A percentile compares a stretch with the other conserved stretches of the same genome.
These are phyloP conservation scores for Oryza glumipatula DNA, from an alignment of 176 grass and related monocot genomes.

Conservation along the genomic window DNA sequence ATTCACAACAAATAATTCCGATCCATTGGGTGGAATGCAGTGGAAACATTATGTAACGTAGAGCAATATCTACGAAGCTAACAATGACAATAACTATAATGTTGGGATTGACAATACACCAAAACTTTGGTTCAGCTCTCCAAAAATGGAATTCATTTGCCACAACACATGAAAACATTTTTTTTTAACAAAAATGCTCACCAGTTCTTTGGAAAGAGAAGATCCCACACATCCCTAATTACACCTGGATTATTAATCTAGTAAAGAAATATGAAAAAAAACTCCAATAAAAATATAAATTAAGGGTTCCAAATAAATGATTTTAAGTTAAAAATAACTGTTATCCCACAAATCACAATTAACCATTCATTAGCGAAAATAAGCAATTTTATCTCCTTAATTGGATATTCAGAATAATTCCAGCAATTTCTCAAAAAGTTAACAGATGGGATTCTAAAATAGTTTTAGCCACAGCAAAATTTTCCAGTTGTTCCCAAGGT, in stretches of 20 bases:
- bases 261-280: background rate
- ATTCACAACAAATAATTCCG: background rate
- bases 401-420: no score
- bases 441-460: no score
- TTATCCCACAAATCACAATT: no score
- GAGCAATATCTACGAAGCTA: background rate
- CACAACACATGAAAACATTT: background rate
- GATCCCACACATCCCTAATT: background rate
- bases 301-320: no score
- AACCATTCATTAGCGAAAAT: no score
- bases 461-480: no score
- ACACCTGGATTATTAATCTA: background rate
- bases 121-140: background rate
- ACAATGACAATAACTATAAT: no score
- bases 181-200: background rate
- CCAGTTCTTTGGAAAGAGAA: background rate
- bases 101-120: no score
- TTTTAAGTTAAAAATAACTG: no score
- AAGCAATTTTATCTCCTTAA: no score
- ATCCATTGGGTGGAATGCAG: constrained; percentile 7
- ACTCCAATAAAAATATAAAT: background rate
- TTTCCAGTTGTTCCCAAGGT: no score
- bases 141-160: background rate
- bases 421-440: no score
- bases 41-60: background rate